These are phyloP conservation scores for Cladorrhinum sp. DNA, from an alignment of 2,329 filamentous ascomycete species.

Conservation along the genomic window DNA sequence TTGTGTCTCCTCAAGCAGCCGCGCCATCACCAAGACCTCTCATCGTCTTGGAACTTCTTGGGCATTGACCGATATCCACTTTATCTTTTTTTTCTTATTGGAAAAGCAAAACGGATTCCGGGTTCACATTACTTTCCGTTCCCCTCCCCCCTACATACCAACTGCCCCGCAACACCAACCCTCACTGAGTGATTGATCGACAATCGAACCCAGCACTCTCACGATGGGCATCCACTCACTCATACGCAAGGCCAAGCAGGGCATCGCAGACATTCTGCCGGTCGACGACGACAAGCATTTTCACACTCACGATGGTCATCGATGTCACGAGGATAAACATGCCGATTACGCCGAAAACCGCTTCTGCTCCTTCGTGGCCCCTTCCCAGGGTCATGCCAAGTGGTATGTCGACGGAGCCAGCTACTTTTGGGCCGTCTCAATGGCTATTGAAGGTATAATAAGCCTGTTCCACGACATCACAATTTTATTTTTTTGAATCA, in stretches of 20 bases:
- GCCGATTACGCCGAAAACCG: slow-evolving; percentile 47
- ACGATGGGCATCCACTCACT: slow-evolving; percentile 42
- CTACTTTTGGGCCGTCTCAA: slow-evolving; percentile 82
- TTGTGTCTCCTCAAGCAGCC: neutral
- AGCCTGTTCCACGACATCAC: neutral
- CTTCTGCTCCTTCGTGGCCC: slow-evolving; percentile 68
- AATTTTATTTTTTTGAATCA: neutral
- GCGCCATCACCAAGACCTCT: neutral
- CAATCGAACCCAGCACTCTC: neutral
- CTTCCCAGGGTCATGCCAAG: slow-evolving; percentile 71
- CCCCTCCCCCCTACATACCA: neutral
- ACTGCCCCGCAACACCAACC: slow-evolving; percentile 15
- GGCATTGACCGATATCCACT: neutral
- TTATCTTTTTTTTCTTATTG: neutral
- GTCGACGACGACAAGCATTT: slow-evolving; percentile 38
- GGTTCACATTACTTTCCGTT: neutral
- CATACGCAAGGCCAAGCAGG: slow-evolving; percentile 41
- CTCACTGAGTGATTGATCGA: neutral
- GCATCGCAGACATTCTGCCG: slow-evolving; percentile 36
- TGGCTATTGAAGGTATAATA: slow-evolving; percentile 63
- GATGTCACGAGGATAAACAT: slow-evolving; percentile 42
- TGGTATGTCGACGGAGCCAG: slow-evolving; percentile 85
- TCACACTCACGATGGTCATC: slow-evolving; percentile 44
- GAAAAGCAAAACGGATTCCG: neutral
- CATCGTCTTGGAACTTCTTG: neutral